Evolutionary conservation across 139 green algal species (phyloP).

Genomic region (Edaphochlamys debaryana): DNA sequence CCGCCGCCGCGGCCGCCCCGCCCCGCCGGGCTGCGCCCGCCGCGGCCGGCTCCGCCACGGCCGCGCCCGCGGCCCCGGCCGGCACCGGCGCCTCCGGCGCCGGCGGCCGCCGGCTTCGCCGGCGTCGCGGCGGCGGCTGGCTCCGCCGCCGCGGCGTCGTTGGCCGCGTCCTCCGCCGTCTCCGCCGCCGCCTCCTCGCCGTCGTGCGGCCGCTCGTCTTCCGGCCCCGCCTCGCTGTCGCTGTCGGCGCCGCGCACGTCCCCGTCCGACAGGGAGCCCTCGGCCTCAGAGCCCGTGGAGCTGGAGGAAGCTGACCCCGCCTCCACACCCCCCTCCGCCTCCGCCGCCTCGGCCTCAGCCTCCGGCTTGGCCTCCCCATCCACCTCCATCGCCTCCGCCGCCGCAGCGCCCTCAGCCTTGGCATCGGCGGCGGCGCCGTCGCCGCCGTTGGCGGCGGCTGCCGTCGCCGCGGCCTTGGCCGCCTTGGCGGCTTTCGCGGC

Average conservation of each 20-base stretch:
- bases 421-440: not conserved
- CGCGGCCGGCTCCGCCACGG: not conserved
- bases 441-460: not conserved
- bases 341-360: not conserved
- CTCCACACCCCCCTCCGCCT: too few relatives aligned
- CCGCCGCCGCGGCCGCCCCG: not conserved
- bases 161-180: not conserved
- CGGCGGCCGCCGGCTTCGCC: not conserved
- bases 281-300: not conserved
- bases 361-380: not conserved
- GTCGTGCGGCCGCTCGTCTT: not conserved
- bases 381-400: not conserved
- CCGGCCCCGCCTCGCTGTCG: not conserved
- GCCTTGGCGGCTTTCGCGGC: constrained; percentile 15
- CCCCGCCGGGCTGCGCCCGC: not conserved
- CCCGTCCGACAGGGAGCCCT: constrained; percentile 2
- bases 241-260: not conserved
- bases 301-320: not conserved
- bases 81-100: not conserved
- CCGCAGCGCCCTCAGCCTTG: not conserved
- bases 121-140: not conserved
- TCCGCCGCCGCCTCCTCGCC: too few relatives aligned
- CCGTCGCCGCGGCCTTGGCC: not conserved
- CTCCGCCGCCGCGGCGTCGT: constrained; percentile 9
- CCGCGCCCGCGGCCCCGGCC: not conserved